Evolutionary conservation across 2,329 filamentous ascomycete species (phyloP).

Genomic region (Xylariaceae sp.): DNA sequence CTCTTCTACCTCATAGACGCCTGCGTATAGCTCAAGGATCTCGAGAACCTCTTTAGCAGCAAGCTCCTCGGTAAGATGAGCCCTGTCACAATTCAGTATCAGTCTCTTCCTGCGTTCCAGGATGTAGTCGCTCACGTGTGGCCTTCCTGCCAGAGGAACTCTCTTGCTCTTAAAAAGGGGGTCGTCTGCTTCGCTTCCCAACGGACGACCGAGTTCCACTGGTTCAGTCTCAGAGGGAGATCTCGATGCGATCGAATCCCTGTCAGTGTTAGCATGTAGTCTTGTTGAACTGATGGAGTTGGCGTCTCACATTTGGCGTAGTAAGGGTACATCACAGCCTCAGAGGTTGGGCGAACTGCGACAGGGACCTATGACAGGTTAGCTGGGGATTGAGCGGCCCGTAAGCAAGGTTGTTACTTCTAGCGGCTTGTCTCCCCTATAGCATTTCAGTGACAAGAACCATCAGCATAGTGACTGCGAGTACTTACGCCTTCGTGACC

Average conservation of each 20-base stretch:
- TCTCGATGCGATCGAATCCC: slow-evolving; percentile 94
- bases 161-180: slow-evolving; percentile 83
- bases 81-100: slow-evolving; percentile 41
- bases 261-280: slow-evolving; percentile 53
- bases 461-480: slow-evolving; percentile 16
- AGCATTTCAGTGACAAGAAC: slow-evolving; percentile 10
- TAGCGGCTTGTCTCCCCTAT: slow-evolving; percentile 80
- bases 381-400: background rate
- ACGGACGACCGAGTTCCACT: slow-evolving; percentile 89
- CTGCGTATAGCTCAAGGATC: slow-evolving; percentile 88
- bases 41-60: slow-evolving; percentile 82
- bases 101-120: no score
- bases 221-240: slow-evolving; percentile 86
- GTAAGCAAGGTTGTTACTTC: slow-evolving; percentile 38
- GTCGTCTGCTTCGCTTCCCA: slow-evolving; percentile 95
- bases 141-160: slow-evolving; percentile 98
- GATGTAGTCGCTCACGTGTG: slow-evolving; percentile 49
- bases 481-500: slow-evolving; percentile 71
- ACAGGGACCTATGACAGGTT: slow-evolving; percentile 43
- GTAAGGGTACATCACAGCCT: slow-evolving; percentile 37
- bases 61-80: slow-evolving; percentile 75
- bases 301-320: slow-evolving; percentile 13
- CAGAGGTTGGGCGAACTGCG: slow-evolving; percentile 60
- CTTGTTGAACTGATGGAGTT: no score
- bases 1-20: slow-evolving; percentile 61